These are phyloP conservation scores for barrel medic (Medicago truncatula) DNA, from an alignment of 306 rosid genomes.

Conservation along the genomic window DNA sequence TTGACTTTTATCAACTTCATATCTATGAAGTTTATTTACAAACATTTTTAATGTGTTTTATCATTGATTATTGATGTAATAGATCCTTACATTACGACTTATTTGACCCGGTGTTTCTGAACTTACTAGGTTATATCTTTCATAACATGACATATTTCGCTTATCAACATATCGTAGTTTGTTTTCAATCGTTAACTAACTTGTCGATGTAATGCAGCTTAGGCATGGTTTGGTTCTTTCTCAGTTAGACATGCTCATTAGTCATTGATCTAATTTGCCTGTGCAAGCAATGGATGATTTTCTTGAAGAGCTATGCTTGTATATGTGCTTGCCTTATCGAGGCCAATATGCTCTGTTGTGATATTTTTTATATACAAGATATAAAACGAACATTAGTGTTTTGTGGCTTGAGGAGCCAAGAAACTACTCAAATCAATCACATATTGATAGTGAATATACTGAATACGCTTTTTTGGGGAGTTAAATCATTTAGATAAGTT, in stretches of 20 bases:
- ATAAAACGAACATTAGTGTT: too few species aligned
- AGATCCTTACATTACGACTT: neutral
- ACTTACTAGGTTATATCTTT: neutral
- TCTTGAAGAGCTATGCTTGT: neutral
- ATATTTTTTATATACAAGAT: too few species aligned
- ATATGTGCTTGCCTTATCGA: too few species aligned
- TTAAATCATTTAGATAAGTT: neutral
- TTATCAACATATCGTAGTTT: too few species aligned
- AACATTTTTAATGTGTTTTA: neutral
- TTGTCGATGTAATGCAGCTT: too few species aligned
- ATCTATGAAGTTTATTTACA: neutral
- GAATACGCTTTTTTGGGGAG: too few species aligned
- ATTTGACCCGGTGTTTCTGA: slow-evolving; percentile 3
- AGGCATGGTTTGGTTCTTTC: neutral
- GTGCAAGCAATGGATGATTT: neutral
- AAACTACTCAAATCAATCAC: too few species aligned
- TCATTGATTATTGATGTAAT: neutral
- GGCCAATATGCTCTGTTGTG: too few species aligned
- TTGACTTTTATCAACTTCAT: slow-evolving; percentile 5
- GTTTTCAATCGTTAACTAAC: too few species aligned
- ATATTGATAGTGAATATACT: too few species aligned
- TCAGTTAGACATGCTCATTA: neutral
- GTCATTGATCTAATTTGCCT: neutral
- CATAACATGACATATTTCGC: too few species aligned
- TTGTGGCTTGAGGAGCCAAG: too few species aligned